phyloP scores from a whole-genome alignment of 2,329 filamentous ascomycete species.

The Xylaria arbuscula region DNA sequence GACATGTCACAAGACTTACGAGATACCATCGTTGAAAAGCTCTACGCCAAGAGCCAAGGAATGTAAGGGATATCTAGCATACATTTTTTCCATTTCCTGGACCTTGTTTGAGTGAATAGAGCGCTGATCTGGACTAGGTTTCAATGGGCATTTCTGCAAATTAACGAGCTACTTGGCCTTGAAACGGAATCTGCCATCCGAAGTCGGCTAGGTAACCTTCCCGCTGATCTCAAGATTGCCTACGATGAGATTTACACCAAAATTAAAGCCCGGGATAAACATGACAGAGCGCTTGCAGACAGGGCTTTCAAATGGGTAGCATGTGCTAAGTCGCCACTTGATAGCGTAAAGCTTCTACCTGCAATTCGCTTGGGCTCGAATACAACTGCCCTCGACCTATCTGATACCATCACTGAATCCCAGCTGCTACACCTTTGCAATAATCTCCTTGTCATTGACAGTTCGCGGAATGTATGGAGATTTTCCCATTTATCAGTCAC shows the following conservation, averaged over 20 bases:
- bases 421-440: slow-evolving; percentile 27
- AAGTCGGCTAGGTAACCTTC: slow-evolving; percentile 22
- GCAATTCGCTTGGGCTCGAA: slow-evolving; percentile 13
- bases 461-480: slow-evolving; percentile 10
- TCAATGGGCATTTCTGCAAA: slow-evolving; percentile 28
- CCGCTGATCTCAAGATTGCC: slow-evolving; percentile 1
- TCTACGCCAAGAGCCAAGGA: slow-evolving; percentile 12
- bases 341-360: slow-evolving; percentile 4
- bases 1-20: slow-evolving; percentile 4
- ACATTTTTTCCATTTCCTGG: too few species aligned
- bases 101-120: neutral
- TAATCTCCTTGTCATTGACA: slow-evolving; percentile 24
- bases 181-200: slow-evolving; percentile 7
- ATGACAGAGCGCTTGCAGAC: slow-evolving; percentile 3
- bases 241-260: slow-evolving; percentile 23
- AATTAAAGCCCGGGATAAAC: neutral
- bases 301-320: slow-evolving; percentile 21
- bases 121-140: slow-evolving; percentile 23
- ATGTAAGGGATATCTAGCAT: slow-evolving; percentile 9
- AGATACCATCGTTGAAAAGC: neutral
- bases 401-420: slow-evolving; percentile 6
- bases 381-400: neutral
- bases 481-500: slow-evolving; percentile 28
- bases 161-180: slow-evolving; percentile 15
- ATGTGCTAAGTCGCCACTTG: neutral